Base-by-base conservation (phyloP, 345 rosid species). In the Heritiera littoralis region DNA sequence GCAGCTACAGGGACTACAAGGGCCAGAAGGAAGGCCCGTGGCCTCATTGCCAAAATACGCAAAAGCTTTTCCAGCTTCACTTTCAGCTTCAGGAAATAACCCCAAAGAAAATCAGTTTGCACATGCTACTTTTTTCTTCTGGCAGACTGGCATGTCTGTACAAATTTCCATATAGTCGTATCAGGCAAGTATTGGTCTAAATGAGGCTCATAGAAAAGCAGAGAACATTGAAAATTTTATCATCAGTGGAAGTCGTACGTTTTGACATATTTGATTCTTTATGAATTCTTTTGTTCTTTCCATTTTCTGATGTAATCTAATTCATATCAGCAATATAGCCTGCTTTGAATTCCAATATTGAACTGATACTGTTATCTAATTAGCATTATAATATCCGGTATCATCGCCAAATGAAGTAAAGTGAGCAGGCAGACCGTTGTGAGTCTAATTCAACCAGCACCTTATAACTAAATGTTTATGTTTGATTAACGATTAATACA, bases 181-280 rank as follows among this genome's bases (percentile, higher is more conserved):
- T 40, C 55, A 52, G 74, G 66, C 72, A 56, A 63, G 78, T 77
- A 73, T 83, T 81, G 77, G 74, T 65, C 66, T 67, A 77, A 77
- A 66, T 61, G 46, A 66, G 63, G 77, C 68, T 38, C 13, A 38
- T 76, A 75, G 73, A 46, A 78, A 3, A 65, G 14, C 9, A 10
- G 55, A 70, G 30, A 38, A 48, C 13, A 54, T 45, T 66, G 70
- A 30, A 55, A 70, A 3, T 51, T 66, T 51, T 35, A 71, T 9
- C 71, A 51, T 9, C 75, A 52, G 35, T 72, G 60, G n/a, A 72
- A 51, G 28, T 38, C 51, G 60, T 71, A 71, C 23, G 49, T 41
- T 41, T 49, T 52, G 8, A 14, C 75, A 52, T 72, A 51, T 72
- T 30, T 49, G 38, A 17, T 18, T 46, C n/a, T 23, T 79, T 73